Conservation (phyloP, 768 basidiomycete genomes). For the Russula earlei region DNA sequence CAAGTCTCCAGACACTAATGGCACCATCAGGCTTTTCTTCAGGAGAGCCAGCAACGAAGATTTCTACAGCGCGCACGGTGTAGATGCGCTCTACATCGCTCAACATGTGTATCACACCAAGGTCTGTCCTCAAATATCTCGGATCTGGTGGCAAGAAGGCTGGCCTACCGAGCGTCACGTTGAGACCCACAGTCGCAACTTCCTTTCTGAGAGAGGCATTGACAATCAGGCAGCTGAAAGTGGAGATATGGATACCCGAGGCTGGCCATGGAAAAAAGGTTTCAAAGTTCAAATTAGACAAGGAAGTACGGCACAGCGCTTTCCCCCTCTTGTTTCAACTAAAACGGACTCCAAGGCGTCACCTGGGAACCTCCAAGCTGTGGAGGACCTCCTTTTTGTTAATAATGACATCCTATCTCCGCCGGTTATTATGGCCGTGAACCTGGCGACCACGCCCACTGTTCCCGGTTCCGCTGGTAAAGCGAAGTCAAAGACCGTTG, state of each 20-base stretch:
- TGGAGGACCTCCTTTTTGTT: slow-evolving; percentile 56
- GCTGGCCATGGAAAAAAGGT: slow-evolving; percentile 66
- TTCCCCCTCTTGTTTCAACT: background rate
- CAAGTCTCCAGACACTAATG: slow-evolving; percentile 59
- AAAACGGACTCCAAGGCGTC: slow-evolving; percentile 42
- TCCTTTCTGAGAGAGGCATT: slow-evolving; percentile 80
- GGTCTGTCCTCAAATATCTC: slow-evolving; percentile 86
- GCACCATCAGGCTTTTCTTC: slow-evolving; percentile 82
- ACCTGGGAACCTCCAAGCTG: slow-evolving; percentile 56
- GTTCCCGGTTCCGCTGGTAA: slow-evolving; percentile 33
- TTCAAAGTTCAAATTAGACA: slow-evolving; percentile 66
- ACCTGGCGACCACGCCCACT: slow-evolving; percentile 48
- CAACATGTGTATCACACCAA: slow-evolving; percentile 77
- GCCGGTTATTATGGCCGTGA: slow-evolving; percentile 86
- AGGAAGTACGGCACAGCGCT: slow-evolving; percentile 45
- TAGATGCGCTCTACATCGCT: slow-evolving; percentile 84
- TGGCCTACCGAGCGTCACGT: slow-evolving; percentile 66
- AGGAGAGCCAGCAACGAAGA: slow-evolving; percentile 44
- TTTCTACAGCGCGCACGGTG: slow-evolving; percentile 83
- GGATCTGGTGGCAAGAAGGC: slow-evolving; percentile 51
- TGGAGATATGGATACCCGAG: slow-evolving; percentile 85
- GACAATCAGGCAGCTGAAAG: slow-evolving; percentile 79
- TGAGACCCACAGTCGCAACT: slow-evolving; percentile 71
- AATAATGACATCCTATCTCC: slow-evolving; percentile 72
- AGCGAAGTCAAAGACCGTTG: slow-evolving; percentile 63